Evolutionary conservation across 345 rosid genomes (phyloP).

Genomic region (Hibiscus syriacus): DNA sequence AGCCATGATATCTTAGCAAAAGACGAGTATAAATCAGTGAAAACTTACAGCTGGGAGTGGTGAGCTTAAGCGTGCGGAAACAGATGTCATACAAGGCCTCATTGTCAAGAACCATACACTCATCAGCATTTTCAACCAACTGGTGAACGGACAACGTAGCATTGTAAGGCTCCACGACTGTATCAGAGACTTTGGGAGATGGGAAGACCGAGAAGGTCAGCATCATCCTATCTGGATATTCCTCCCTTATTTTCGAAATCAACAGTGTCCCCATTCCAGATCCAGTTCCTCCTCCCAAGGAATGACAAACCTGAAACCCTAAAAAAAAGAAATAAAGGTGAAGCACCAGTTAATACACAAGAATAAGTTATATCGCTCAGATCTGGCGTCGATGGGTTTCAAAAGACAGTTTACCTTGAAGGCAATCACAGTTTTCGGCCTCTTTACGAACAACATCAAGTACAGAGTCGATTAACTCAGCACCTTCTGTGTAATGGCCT

Average conservation of each 20-base stretch:
- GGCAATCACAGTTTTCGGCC: constrained; percentile 16
- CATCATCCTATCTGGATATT: constrained; percentile 18
- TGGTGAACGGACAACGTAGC: constrained; percentile 24
- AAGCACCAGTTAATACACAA: neutral
- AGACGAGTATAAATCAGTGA: neutral
- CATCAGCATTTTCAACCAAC: constrained; percentile 18
- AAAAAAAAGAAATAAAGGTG: neutral
- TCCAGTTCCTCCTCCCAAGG: constrained; percentile 18
- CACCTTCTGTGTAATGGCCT: constrained; percentile 20
- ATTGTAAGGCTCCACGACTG: constrained; percentile 16
- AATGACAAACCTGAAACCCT: constrained; percentile 19
- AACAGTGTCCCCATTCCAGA: constrained; percentile 17
- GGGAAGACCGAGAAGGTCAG: constrained; percentile 13
- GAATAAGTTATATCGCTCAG: neutral
- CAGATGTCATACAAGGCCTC: constrained; percentile 33
- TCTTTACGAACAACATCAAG: constrained; percentile 16
- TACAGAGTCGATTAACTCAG: constrained; percentile 26
- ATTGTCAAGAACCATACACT: constrained; percentile 32
- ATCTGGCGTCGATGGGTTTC: neutral
- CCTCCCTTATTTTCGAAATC: constrained; percentile 17
- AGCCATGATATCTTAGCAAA: neutral
- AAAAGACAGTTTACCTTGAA: constrained; percentile 7
- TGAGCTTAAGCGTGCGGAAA: constrained; percentile 33
- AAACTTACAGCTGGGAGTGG: constrained; percentile 34
- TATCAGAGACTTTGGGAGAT: constrained; percentile 18